Percentiles rank a stretch among this genome's conserved stretches.
These are phyloP conservation scores for Smittium culicis DNA, from an alignment of 371 early-diverging fungal species.

Conservation along the genomic window DNA sequence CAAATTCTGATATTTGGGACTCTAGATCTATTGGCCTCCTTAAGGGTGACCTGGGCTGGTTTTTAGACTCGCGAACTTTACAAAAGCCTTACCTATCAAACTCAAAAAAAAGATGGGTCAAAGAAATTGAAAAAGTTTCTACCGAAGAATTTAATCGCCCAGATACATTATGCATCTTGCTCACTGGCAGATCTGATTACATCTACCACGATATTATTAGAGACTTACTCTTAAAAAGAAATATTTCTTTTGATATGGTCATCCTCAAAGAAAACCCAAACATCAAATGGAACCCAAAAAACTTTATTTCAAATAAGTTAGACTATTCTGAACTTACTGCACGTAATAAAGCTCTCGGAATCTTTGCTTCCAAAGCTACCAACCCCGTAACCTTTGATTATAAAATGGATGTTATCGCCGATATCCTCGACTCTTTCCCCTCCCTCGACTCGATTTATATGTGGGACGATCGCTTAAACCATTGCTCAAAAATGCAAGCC, in stretches of 20 bases:
- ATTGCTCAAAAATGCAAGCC: conserved; percentile 33
- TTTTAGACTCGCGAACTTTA: conserved; percentile 51
- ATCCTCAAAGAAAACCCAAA: conserved; percentile 29
- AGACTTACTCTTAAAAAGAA: conserved; percentile 27
- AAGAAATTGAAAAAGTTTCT: conserved; percentile 13
- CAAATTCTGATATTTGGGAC: conserved; percentile 66
- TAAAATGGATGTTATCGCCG: conserved; percentile 38
- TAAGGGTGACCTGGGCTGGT: conserved; percentile 60
- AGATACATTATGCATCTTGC: conserved; percentile 36
- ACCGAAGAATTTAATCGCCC: conserved; percentile 25
- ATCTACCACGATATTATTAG: conserved; percentile 35
- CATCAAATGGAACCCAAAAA: background rate
- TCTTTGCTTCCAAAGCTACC: conserved; percentile 19
- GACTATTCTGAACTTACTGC: conserved; percentile 14
- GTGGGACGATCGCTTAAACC: conserved; percentile 47
- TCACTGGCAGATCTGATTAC: conserved; percentile 43
- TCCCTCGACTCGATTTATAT: conserved; percentile 29
- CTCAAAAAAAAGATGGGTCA: conserved; percentile 19
- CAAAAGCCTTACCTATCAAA: conserved; percentile 36
- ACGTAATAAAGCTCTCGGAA: conserved; percentile 14
- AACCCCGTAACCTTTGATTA: conserved; percentile 37
- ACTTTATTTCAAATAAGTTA: background rate
- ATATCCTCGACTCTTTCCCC: conserved; percentile 34
- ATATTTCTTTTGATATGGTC: conserved; percentile 38
- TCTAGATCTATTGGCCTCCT: conserved; percentile 34